phyloP scores from a whole-genome alignment of 805 yeast species.

The Lipomyces lipofer region DNA sequence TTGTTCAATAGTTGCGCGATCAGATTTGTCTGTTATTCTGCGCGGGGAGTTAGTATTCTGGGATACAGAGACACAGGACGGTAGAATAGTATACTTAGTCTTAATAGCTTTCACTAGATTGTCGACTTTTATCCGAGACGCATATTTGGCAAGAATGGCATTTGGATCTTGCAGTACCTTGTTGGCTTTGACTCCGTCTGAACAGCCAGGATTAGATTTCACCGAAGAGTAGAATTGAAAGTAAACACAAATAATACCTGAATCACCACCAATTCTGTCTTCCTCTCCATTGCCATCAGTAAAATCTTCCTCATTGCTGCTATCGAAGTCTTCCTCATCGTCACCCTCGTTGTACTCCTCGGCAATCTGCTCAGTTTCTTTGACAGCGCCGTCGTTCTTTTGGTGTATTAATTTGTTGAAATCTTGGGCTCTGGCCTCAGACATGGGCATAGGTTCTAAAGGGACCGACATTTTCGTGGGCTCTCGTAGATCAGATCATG shows the following conservation, averaged over 20 bases:
- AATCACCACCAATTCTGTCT: too few species aligned
- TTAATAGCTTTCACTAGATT: slow-evolving; percentile 23
- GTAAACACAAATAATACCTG: too few species aligned
- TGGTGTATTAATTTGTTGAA: too few species aligned
- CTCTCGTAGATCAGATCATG: too few species aligned
- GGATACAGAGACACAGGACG: background rate
- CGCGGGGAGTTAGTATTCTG: too few species aligned
- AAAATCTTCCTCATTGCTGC: background rate
- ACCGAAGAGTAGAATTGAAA: too few species aligned
- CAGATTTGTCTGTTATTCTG: slow-evolving; percentile 67
- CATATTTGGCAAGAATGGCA: slow-evolving; percentile 29
- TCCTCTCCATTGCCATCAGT: background rate
- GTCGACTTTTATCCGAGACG: slow-evolving; percentile 31
- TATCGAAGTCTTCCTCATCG: slow-evolving; percentile 10
- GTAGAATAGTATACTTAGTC: slow-evolving; percentile 14
- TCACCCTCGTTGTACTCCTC: slow-evolving; percentile 7
- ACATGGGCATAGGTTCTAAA: too few species aligned
- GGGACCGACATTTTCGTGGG: too few species aligned
- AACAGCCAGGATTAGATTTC: too few species aligned
- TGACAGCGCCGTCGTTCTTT: background rate
- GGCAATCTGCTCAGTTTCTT: background rate
- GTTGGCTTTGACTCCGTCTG: background rate
- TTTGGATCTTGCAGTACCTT: slow-evolving; percentile 21
- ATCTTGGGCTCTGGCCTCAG: too few species aligned
- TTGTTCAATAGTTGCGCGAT: slow-evolving; percentile 95